Evolutionary conservation across 495 filamentous ascomycete species (phyloP), one percentile per base, ranked within the genome.

Genomic region (Penicillium atrosanguineum): DNA sequence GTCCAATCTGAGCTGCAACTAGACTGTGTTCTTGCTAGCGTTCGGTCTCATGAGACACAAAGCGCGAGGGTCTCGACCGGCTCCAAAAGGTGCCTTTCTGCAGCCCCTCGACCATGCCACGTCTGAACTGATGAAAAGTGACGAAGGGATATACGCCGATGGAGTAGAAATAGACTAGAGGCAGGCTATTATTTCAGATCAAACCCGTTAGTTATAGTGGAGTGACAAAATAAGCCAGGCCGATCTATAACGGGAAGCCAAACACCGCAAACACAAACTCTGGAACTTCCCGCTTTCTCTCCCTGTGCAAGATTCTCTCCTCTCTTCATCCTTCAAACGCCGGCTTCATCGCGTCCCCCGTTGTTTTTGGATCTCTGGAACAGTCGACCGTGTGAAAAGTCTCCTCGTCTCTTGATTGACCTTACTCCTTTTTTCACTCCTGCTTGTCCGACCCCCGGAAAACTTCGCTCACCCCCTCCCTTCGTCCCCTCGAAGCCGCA

Each of bases 201-300:
- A 44, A 6, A 34, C 11, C 6, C 1, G 21, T 21, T 6, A 23
- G 21, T 21, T 6, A 23, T 12, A 39, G 9, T 11, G 26, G 37
- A 43, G 20, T 12, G 7, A 40, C 19, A 20, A 28, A 31, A 19
- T 14, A 25, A 23, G 34, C 9, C 41, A 56, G 40, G 43, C 48
- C 51, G 56, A 64, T 57, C 52, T 57, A 61, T 63, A 63, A 54
- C 50, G 29, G 49, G 57, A 41, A 59, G 47, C 50, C 63, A 63
- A 66, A 63, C 63, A 66, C 44, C 46, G 52, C 60, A 63, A 66
- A 66, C 63, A 66, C 63, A 57, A 62, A 59, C 54, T 45, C 29
- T 29, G 55, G 48, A 60, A 58, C 52, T 63, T 63, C 60, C 63
- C 60, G 61, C 60, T 63, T 60, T 55, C 55, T 56, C 55, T 55